Evolutionary conservation across 768 basidiomycete species (phyloP).

Genomic region (Termitomyces sp.): DNA sequence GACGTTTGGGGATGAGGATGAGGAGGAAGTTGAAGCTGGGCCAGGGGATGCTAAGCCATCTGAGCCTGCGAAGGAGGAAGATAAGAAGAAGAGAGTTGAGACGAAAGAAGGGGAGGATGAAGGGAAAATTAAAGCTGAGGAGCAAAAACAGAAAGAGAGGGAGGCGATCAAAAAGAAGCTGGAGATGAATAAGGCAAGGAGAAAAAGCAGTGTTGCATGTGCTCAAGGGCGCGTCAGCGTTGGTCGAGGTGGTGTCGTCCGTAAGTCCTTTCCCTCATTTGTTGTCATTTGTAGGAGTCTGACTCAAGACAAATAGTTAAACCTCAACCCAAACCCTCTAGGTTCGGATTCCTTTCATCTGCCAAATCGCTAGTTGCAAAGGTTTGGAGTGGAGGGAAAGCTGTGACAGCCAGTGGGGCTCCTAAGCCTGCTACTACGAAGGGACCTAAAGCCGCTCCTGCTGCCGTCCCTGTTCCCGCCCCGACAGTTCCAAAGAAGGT

Average conservation of each 20-base stretch:
- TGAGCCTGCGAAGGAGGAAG: background rate
- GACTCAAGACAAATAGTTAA: conserved; percentile 21
- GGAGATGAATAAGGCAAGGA: conserved; percentile 59
- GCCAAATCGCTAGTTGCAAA: conserved; percentile 69
- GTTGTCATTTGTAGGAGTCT: background rate
- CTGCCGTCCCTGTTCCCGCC: conserved; percentile 9
- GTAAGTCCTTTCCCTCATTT: conserved; percentile 25
- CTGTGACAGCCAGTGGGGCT: conserved; percentile 7
- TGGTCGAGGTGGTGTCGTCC: conserved; percentile 31
- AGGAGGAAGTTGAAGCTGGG: conserved; percentile 30
- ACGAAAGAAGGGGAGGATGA: conserved; percentile 28
- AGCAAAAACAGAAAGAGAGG: conserved; percentile 42
- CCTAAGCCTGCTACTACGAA: background rate
- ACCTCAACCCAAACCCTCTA: conserved; percentile 39
- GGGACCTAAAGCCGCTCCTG: conserved; percentile 15
- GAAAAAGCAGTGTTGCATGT: conserved; percentile 57
- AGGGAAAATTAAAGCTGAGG: conserved; percentile 35
- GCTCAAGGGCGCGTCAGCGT: conserved; percentile 33
- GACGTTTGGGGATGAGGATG: conserved; percentile 47
- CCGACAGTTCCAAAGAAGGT: conserved; percentile 11
- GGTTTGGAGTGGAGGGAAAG: conserved; percentile 63
- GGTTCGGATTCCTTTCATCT: conserved; percentile 67
- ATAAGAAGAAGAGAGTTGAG: conserved; percentile 17
- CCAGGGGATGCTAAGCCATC: conserved; percentile 31
- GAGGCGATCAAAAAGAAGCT: conserved; percentile 61